Base-by-base conservation (phyloP, 2,329 filamentous ascomycete species). In the Neonectria magnoliae region DNA sequence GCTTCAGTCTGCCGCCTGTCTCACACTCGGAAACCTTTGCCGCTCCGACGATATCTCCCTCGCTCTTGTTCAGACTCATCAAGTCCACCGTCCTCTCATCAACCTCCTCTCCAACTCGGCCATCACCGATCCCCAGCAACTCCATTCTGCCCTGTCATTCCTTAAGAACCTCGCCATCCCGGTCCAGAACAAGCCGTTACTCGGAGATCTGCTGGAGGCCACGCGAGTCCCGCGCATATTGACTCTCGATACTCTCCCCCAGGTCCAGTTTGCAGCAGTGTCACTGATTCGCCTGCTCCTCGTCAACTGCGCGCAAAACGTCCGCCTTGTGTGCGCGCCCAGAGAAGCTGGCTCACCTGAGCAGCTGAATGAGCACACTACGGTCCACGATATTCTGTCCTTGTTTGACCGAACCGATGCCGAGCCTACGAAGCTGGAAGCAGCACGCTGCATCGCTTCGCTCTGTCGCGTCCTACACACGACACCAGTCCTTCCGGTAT, bases 101-200 rank as follows among this genome's bases (percentile, higher is more conserved):
- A 60, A 73, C 1, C 75, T 87, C 16, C 77, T 90, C 20, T 73
- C 79, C 9, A 76, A 84, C 27, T 71, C 79, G 0, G 69, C 76
- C 9, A 73, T 83, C 44, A 75, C 70, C 8, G 81, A 85, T 65
- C 75, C 82, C 1, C 86, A 89, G 65, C 82, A 88, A 16, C 79
- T 88, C 0, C 88, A 90, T 71, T 82, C 87, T 1, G 79, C 81
- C 2, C 79, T 91, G 18, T 85, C 87, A 8, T 89, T 90, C 71
- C 83, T 90, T 64, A 90, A 89, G 76, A 91, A 91, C 73, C 83
- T 91, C 9, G 86, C 88, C 27, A 87, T 91, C 55, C 86, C 88
- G 0, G 61, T 77, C 0, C 73, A 76, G 27, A 90, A 90, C 76
- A 90, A 89, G 73, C 66, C 80, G 2, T 52, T 77, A 0, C 79